Evolutionary conservation across 1,139 yeast species (phyloP).

Genomic region (Suhomyces taliae): DNA sequence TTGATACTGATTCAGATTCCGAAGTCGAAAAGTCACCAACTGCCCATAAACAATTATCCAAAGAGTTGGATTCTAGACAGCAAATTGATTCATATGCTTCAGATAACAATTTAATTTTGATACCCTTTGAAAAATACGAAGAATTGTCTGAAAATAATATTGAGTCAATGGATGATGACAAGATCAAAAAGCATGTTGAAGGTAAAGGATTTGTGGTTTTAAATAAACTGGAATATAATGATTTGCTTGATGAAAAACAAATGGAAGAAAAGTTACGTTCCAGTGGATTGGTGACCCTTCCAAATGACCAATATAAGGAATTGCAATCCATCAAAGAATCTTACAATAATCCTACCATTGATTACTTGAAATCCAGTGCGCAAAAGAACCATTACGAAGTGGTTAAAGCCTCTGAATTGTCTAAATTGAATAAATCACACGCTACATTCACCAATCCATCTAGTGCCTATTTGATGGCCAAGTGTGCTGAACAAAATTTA

Average conservation of each 20-base stretch:
- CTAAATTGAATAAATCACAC: slow-evolving; percentile 17
- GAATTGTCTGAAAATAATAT: slow-evolving; percentile 28
- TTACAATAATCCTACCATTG: slow-evolving; percentile 19
- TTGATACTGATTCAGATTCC: slow-evolving; percentile 38
- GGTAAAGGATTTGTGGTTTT: slow-evolving; percentile 31
- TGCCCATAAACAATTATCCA: slow-evolving; percentile 18
- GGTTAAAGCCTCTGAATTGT: slow-evolving; percentile 20
- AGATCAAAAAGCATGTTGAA: slow-evolving; percentile 23
- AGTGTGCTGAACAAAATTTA: slow-evolving; percentile 25
- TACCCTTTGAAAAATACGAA: slow-evolving; percentile 50
- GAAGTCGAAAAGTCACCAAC: slow-evolving; percentile 17
- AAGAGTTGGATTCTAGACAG: slow-evolving; percentile 25
- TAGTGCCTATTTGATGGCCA: slow-evolving; percentile 26
- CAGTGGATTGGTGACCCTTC: slow-evolving; percentile 38
- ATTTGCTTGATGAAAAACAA: slow-evolving; percentile 32
- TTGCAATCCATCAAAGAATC: slow-evolving; percentile 15
- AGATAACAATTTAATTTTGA: slow-evolving; percentile 48
- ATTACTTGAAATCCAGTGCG: slow-evolving; percentile 20
- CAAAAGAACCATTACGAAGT: slow-evolving; percentile 18
- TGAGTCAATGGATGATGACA: slow-evolving; percentile 22
- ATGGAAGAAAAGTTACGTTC: slow-evolving; percentile 33
- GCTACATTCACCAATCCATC: slow-evolving; percentile 26
- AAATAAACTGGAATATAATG: slow-evolving; percentile 26
- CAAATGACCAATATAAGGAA: slow-evolving; percentile 22
- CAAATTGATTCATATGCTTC: slow-evolving; percentile 52